Evolutionary conservation across 2,329 filamentous ascomycete species (phyloP), one percentile per base, ranked within the genome.

Genomic region (Penicillium hesseltinei): DNA sequence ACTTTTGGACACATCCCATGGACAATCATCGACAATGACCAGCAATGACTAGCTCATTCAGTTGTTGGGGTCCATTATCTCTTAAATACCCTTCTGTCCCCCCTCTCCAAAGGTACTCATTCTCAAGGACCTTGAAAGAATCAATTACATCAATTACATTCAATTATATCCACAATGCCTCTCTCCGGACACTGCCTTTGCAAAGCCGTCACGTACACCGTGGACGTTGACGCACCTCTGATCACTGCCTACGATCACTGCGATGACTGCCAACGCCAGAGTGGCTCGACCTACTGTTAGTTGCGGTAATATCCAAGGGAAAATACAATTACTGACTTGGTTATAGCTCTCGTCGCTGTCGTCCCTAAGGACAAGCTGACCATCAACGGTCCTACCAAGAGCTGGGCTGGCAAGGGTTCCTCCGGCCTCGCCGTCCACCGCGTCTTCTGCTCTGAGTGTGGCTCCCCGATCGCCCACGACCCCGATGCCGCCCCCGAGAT

Each of bases 181-280:
- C 80, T 88, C 71, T 81, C 81, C 54, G 86, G 86, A 74, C 86
- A 89, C 81, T 89, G 86, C 73, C 85, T 89, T 63, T 89, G 86
- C 82, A 86, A 86, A 72, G 82, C 84, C 68, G 84, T 88, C 75
- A 89, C 87, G 70, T 92, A 91, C 81, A 81, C 81, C 70, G 80
- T 82, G 64, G 72, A 84, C 61, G 68, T 73, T 58, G 77, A 77
- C 19, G 58, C 60, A 17, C 74, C 78, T 11, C 59, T 71, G 10
- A 38, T 73, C 15, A 76, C 83, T 51, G 86, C 82, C 62, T 88
- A 89, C 72, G 88, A 89, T 71, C 86, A 89, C 79, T 89, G 86
- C 68, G 86, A 89, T 69, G 86, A 88, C 75, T 89, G 86, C 81
- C 86, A 89, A 76, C 85, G 86, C 69, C 86, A 89, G 76, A 82